phyloP scores from a whole-genome alignment of 805 yeast species.

The Starmerella gropengiesseri region DNA sequence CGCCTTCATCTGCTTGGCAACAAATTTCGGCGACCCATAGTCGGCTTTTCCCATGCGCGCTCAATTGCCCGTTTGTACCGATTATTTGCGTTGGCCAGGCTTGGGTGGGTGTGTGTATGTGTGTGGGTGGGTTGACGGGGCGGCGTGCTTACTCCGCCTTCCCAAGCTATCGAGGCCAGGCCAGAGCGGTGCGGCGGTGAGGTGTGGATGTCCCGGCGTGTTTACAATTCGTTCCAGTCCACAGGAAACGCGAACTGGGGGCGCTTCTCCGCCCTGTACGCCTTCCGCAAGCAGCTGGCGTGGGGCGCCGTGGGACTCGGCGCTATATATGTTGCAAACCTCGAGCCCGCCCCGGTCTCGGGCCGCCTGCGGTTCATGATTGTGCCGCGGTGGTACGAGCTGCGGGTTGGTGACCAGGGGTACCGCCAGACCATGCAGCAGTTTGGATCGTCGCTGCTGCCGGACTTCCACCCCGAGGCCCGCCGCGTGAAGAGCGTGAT shows the following conservation, averaged over 20 bases:
- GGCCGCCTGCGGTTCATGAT: slow-evolving; percentile 61
- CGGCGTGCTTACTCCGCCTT: too few relatives aligned
- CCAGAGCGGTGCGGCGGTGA: too few relatives aligned
- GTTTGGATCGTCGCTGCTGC: slow-evolving; percentile 44
- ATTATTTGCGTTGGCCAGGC: too few relatives aligned
- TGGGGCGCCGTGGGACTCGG: slow-evolving; percentile 30
- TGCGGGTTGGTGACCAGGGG: slow-evolving; percentile 48
- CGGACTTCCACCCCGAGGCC: slow-evolving; percentile 52
- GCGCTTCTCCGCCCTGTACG: slow-evolving; percentile 6
- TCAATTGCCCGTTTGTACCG: too few relatives aligned
- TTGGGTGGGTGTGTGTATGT: too few relatives aligned
- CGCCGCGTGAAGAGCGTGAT: slow-evolving; percentile 50
- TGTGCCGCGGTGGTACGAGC: slow-evolving; percentile 56
- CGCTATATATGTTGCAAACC: slow-evolving; percentile 38
- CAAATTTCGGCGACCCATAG: slow-evolving; percentile 52
- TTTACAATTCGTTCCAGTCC: slow-evolving; percentile 26
- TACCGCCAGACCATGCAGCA: slow-evolving; percentile 52
- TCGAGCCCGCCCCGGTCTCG: slow-evolving; percentile 75
- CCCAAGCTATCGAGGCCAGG: too few relatives aligned
- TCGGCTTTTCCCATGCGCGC: slow-evolving; percentile 43
- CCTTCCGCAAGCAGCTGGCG: slow-evolving; percentile 17
- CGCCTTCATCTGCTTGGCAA: slow-evolving; percentile 67
- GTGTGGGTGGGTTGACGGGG: too few relatives aligned
- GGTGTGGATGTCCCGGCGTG: not conserved
- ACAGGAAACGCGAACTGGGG: slow-evolving; percentile 23